Conservation (phyloP, 2,329 filamentous ascomycete genomes). For the Aspergillus versicolor region DNA sequence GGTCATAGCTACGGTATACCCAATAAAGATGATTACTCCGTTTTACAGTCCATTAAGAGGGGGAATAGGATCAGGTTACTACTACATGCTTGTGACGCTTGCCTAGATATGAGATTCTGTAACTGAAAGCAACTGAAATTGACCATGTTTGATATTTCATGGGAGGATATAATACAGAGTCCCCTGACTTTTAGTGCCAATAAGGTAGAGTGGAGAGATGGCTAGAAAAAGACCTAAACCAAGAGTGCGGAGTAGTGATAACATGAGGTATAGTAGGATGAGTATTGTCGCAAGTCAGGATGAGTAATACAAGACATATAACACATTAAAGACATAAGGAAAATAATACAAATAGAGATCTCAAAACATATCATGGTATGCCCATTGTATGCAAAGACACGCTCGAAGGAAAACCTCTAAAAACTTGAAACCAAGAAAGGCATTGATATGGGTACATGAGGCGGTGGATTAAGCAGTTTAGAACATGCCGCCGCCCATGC, state of each 20-base stretch:
- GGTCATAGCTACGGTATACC: background rate
- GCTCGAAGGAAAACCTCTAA: conserved; percentile 28
- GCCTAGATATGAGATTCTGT: background rate
- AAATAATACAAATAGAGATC: conserved; percentile 21
- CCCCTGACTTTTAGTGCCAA: conserved; percentile 25
- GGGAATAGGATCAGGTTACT: background rate
- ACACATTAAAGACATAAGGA: conserved; percentile 27
- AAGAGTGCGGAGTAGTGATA: conserved; percentile 6
- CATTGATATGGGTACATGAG: conserved; percentile 12
- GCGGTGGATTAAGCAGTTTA: conserved; percentile 37
- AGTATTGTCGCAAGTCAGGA: conserved; percentile 4
- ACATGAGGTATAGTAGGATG: conserved; percentile 10
- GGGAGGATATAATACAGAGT: conserved; percentile 27
- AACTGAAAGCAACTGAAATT: background rate
- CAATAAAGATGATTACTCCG: background rate
- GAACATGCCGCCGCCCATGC: conserved; percentile 67
- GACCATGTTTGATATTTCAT: conserved; percentile 6
- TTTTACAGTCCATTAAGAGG: background rate
- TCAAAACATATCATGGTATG: conserved; percentile 27
- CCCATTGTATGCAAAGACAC: conserved; percentile 37
- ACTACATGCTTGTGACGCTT: background rate
- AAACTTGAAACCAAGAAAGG: conserved; percentile 17
- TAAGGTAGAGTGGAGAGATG: conserved; percentile 27
- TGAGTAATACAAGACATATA: conserved; percentile 19
- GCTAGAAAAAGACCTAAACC: conserved; percentile 11